Percentiles rank a stretch among this genome's conserved stretches.
phyloP scores from a whole-genome alignment of 192 early-diverging fungal species.

The Coemansia sp. region DNA sequence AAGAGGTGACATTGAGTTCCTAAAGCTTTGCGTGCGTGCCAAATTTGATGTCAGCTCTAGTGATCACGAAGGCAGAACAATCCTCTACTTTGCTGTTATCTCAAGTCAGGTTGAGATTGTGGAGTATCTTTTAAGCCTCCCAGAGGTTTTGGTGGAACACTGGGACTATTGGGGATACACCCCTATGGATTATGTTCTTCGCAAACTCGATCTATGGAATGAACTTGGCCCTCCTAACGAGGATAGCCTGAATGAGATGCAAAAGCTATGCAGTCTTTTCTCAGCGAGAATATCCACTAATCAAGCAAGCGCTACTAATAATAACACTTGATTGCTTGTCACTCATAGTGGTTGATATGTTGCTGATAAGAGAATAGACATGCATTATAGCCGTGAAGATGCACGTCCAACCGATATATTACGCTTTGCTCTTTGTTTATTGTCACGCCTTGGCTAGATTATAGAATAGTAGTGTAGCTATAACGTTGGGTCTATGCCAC shows the following conservation, averaged over 20 bases:
- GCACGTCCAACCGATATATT: too few relatives aligned
- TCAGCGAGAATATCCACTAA: slow-evolving; percentile 14
- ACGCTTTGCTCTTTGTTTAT: too few relatives aligned
- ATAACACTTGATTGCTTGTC: neutral
- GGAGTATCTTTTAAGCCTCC: slow-evolving; percentile 37
- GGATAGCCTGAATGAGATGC: slow-evolving; percentile 50
- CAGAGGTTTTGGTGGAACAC: slow-evolving; percentile 26
- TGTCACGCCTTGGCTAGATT: too few relatives aligned
- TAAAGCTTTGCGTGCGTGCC: slow-evolving; percentile 48
- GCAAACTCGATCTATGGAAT: slow-evolving; percentile 50
- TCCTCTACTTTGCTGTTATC: slow-evolving; percentile 50
- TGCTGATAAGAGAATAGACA: too few relatives aligned
- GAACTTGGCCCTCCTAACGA: slow-evolving; percentile 45
- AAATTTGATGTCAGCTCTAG: slow-evolving; percentile 38
- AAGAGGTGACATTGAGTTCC: slow-evolving; percentile 52
- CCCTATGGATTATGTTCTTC: slow-evolving; percentile 48
- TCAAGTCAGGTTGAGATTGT: slow-evolving; percentile 52
- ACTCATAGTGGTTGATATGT: too few relatives aligned
- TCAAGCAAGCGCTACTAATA: neutral
- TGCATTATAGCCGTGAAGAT: too few relatives aligned
- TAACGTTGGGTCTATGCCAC: too few relatives aligned
- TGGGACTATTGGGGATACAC: slow-evolving; percentile 54
- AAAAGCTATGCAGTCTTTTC: slow-evolving; percentile 47
- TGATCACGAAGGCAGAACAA: slow-evolving; percentile 50
- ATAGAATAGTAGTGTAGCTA: too few relatives aligned